Evolutionary conservation across 208 protist genomes (phyloP).

Genomic region (Angomonas ambiguus): DNA sequence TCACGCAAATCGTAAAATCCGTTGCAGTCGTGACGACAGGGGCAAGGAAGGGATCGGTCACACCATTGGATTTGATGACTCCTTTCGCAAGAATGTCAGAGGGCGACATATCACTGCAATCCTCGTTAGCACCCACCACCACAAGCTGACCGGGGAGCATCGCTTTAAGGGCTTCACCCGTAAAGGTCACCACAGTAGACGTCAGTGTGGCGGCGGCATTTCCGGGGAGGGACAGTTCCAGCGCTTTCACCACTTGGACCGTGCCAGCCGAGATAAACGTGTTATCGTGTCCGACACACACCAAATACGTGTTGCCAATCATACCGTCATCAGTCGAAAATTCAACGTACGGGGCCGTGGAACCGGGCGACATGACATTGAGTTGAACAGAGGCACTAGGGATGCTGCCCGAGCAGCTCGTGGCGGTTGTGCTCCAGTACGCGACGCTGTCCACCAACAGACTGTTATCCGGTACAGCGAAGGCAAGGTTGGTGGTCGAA

Average conservation of each 20-base stretch:
- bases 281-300: conserved; percentile 25
- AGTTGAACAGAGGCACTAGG: conserved; percentile 15
- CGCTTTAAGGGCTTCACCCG: conserved; percentile 10
- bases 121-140: conserved; percentile 15
- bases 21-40: background rate
- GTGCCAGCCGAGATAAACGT: conserved; percentile 22
- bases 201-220: conserved; percentile 20
- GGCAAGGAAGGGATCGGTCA: conserved; percentile 23
- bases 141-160: conserved; percentile 24
- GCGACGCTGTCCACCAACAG: conserved; percentile 23
- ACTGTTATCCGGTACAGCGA: conserved; percentile 29
- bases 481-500: conserved; percentile 26
- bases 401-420: conserved; percentile 8
- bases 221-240: conserved; percentile 20
- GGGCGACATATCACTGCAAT: conserved; percentile 18
- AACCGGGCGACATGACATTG: conserved; percentile 5
- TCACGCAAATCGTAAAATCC: conserved; percentile 21
- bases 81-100: conserved; percentile 24
- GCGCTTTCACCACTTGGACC: conserved; percentile 20
- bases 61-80: conserved; percentile 15
- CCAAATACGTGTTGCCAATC: conserved; percentile 18
- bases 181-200: conserved; percentile 28
- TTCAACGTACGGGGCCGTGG: conserved; percentile 16
- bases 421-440: conserved; percentile 12
- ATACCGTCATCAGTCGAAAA: conserved; percentile 15